Conservation (phyloP, 257 asterid species). For the Paulownia fortunei region DNA sequence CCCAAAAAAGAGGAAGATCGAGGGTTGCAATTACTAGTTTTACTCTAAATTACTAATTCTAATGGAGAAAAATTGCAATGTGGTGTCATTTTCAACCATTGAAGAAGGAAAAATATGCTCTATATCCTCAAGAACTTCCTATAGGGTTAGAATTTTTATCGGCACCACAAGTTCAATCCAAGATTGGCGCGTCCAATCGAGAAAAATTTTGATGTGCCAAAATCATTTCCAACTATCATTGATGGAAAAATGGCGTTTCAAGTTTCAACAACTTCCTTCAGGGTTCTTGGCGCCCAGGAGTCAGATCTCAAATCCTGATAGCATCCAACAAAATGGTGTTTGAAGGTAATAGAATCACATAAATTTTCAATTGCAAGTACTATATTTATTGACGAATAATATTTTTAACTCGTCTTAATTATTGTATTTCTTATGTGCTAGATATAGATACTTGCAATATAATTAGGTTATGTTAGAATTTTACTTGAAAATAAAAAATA, state of each 20-base stretch:
- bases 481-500: not conserved
- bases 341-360: not conserved
- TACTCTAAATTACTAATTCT: not conserved
- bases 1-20: not conserved
- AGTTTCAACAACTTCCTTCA: not conserved
- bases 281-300: not conserved
- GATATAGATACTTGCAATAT: not conserved
- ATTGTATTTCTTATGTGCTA: not conserved
- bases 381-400: not conserved
- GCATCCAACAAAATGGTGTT: not conserved
- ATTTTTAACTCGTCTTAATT: not conserved
- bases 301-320: not conserved
- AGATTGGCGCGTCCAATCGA: not conserved
- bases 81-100: not conserved
- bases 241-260: not conserved
- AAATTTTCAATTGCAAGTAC: not conserved
- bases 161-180: not conserved
- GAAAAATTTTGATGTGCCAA: not conserved
- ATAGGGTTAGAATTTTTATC: not conserved
- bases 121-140: not conserved
- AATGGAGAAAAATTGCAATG: not conserved
- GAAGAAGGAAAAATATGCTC: not conserved
- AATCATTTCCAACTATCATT: not conserved
- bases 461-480: not conserved
- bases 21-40: not conserved